These are phyloP conservation scores for Boletellus emodensis DNA, from an alignment of 768 basidiomycete species.

Conservation along the genomic window DNA sequence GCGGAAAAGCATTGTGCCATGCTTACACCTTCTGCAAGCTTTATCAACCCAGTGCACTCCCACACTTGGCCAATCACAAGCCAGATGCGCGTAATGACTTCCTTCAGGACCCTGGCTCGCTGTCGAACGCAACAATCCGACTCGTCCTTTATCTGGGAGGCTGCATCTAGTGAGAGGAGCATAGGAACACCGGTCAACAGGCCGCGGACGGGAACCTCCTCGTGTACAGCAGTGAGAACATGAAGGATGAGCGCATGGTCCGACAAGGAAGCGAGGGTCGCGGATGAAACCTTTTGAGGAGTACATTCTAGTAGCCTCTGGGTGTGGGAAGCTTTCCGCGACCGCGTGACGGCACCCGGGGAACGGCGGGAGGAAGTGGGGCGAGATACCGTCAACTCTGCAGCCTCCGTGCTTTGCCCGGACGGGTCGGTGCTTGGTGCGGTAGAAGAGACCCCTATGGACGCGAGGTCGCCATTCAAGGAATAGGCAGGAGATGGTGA, in stretches of 20 bases:
- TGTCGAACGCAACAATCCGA: constrained; percentile 37
- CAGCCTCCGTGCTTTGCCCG: constrained; percentile 16
- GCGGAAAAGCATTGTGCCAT: constrained; percentile 10
- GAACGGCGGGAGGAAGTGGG: constrained; percentile 45
- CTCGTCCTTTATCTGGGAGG: constrained; percentile 41
- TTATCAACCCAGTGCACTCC: constrained; percentile 53
- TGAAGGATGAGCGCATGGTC: constrained; percentile 74
- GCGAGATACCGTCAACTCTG: constrained; percentile 28
- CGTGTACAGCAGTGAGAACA: constrained; percentile 63
- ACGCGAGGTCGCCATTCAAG: constrained; percentile 27
- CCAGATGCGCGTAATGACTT: constrained; percentile 65
- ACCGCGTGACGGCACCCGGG: constrained; percentile 44
- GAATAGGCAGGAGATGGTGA: constrained; percentile 41
- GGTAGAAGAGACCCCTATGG: constrained; percentile 29
- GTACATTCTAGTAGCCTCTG: constrained; percentile 49
- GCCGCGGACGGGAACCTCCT: constrained; percentile 70
- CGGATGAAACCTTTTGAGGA: constrained; percentile 39
- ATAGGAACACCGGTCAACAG: constrained; percentile 80
- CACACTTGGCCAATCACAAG: constrained; percentile 65
- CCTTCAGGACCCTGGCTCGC: constrained; percentile 54
- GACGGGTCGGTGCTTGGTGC: constrained; percentile 31
- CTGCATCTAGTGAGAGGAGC: constrained; percentile 69
- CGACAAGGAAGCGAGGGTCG: constrained; percentile 56
- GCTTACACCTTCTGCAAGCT: constrained; percentile 54
- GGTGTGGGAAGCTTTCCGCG: constrained; percentile 55